phyloP scores from a whole-genome alignment of 768 basidiomycete species.

The Hortiboletus campestris region DNA sequence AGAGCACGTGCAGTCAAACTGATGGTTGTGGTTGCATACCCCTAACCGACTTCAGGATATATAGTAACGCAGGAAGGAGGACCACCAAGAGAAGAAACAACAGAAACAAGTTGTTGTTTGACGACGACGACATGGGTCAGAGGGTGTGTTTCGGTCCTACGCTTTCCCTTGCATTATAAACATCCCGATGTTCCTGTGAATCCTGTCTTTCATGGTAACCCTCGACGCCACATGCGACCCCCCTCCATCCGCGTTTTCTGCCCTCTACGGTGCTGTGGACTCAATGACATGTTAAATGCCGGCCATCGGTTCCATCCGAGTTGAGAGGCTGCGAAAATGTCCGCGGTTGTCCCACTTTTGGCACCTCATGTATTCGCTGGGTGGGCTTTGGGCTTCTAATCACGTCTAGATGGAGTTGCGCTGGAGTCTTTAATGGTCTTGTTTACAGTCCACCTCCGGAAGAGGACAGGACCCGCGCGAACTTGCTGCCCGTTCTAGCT shows the following conservation, averaged over 20 bases:
- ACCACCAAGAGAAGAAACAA: conserved; percentile 14
- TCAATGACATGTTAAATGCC: neutral
- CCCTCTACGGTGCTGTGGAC: neutral
- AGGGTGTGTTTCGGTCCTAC: neutral
- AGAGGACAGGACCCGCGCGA: too few species aligned
- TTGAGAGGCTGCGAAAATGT: neutral
- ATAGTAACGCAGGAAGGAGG: neutral
- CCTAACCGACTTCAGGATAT: neutral
- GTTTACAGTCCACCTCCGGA: too few species aligned
- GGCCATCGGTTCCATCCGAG: neutral
- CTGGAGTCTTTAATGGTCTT: too few species aligned
- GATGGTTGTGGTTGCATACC: neutral
- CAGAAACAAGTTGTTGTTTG: conserved; percentile 14
- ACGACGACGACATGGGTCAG: conserved; percentile 7
- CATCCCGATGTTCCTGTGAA: neutral
- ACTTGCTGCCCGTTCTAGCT: too few species aligned
- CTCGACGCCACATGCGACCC: neutral
- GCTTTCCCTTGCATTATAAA: conserved; percentile 13
- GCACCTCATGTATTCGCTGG: neutral
- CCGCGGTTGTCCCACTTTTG: neutral
- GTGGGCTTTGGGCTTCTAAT: neutral
- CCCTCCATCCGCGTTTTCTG: neutral
- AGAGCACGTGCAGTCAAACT: conserved; percentile 17
- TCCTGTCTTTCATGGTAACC: neutral
- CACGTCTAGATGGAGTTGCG: too few species aligned